A percentile compares a stretch with the other conserved stretches of the same genome.
Conservation (phyloP, 2,329 filamentous ascomycete species). For the Epichloe coenophiala region DNA sequence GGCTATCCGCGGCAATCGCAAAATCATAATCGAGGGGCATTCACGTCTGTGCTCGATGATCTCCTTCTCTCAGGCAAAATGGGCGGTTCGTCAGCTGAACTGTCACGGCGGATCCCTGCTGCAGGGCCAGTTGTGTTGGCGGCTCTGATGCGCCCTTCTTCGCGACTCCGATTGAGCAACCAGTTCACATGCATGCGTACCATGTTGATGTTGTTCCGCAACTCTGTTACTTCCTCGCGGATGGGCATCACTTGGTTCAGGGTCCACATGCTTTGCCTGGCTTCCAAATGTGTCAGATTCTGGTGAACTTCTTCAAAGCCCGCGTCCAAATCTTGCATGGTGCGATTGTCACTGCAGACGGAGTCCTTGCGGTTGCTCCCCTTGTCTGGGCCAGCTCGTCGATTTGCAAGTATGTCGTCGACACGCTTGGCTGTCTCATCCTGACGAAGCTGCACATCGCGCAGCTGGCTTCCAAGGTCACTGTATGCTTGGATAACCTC, state of each 20-base stretch:
- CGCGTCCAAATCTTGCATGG: conserved; percentile 29
- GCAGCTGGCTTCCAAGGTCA: conserved; percentile 22
- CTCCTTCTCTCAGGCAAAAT: conserved; percentile 22
- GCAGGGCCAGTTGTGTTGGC: conserved; percentile 21
- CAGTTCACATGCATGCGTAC: conserved; percentile 46
- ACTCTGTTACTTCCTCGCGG: conserved; percentile 48
- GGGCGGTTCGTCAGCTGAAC: conserved; percentile 13
- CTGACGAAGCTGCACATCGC: conserved; percentile 21
- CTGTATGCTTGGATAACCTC: conserved; percentile 31
- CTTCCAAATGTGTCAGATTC: conserved; percentile 43
- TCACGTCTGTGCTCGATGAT: conserved; percentile 23
- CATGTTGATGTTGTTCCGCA: conserved; percentile 42
- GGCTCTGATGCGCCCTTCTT: conserved; percentile 29
- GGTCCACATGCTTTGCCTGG: conserved; percentile 45
- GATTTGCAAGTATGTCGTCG: conserved; percentile 25
- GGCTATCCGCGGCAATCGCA: background rate
- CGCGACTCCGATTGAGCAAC: conserved; percentile 39
- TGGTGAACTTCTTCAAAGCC: conserved; percentile 43
- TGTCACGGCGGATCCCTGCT: conserved; percentile 18
- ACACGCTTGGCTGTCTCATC: conserved; percentile 20
- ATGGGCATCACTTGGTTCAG: conserved; percentile 49
- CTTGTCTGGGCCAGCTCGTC: conserved; percentile 9
- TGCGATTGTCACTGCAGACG: conserved; percentile 34
- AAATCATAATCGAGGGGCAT: conserved; percentile 22
- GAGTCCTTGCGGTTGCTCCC: conserved; percentile 16